A percentile compares a stretch with the other conserved stretches of the same genome.
phyloP scores from a whole-genome alignment of 1,284 basidiomycete species.

The Fistulinella cinereoalba region DNA sequence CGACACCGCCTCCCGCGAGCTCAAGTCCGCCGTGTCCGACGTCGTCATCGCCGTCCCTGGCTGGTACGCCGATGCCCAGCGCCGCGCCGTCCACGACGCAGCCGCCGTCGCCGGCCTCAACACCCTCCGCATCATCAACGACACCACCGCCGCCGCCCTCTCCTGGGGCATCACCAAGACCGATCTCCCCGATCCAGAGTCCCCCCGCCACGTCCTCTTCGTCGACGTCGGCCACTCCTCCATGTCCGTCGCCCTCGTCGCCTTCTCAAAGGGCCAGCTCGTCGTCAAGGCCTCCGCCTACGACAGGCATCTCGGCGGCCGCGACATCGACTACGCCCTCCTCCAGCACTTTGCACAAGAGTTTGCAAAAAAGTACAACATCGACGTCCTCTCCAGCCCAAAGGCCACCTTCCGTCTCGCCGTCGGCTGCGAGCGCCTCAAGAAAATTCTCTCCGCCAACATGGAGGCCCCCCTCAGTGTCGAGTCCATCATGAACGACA shows the following conservation, averaged over 20 bases:
- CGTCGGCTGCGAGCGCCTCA: slow-evolving; percentile 86
- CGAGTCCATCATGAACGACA: slow-evolving; percentile 91
- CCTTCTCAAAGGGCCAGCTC: slow-evolving; percentile 90
- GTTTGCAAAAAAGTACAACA: slow-evolving; percentile 93
- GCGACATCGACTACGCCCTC: slow-evolving; percentile 89
- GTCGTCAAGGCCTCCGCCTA: slow-evolving; percentile 83
- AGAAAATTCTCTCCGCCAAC: slow-evolving; percentile 72
- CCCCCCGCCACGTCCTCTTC: slow-evolving; percentile 83
- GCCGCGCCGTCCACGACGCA: slow-evolving; percentile 84
- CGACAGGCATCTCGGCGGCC: slow-evolving; percentile 88
- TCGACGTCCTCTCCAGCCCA: slow-evolving; percentile 85
- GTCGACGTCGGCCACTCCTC: slow-evolving; percentile 91
- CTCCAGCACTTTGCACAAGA: slow-evolving; percentile 84
- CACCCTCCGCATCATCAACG: slow-evolving; percentile 90
- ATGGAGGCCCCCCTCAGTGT: slow-evolving; percentile 83
- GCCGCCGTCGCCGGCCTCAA: slow-evolving; percentile 87
- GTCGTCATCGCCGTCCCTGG: slow-evolving; percentile 92
- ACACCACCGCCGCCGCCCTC: slow-evolving; percentile 89
- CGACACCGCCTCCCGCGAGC: slow-evolving; percentile 79
- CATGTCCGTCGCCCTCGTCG: slow-evolving; percentile 81
- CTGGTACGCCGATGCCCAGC: slow-evolving; percentile 92
- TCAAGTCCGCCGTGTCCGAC: slow-evolving; percentile 83
- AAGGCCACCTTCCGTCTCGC: slow-evolving; percentile 89
- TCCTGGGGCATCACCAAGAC: slow-evolving; percentile 97
- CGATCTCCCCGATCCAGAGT: slow-evolving; percentile 82